Percentiles rank a stretch among this genome's conserved stretches.
Evolutionary conservation across 495 filamentous ascomycete genomes (phyloP).

Genomic region (Xylaria venustula): DNA sequence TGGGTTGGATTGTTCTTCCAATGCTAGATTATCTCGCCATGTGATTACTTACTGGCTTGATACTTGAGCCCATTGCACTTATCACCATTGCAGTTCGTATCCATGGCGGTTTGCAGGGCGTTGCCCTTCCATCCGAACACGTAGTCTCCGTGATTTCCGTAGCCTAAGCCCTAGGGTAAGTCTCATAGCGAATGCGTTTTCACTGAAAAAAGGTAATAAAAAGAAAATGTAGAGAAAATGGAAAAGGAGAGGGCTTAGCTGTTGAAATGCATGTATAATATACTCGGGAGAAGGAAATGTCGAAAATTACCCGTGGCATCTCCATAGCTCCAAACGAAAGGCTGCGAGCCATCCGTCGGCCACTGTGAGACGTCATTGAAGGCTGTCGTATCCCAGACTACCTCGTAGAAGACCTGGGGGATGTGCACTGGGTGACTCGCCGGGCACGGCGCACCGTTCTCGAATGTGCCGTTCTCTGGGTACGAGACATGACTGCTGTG

Average conservation of each 20-base stretch:
- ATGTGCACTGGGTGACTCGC: conserved; percentile 31
- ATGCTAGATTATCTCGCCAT: no score
- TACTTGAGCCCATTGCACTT: conserved; percentile 19
- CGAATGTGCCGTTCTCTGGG: conserved; percentile 29
- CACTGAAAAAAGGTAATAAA: no score
- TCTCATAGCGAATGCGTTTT: no score
- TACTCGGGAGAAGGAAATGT: no score
- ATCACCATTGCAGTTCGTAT: conserved; percentile 23
- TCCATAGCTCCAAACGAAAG: conserved; percentile 45
- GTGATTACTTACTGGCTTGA: conserved; percentile 17
- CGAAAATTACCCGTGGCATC: conserved; percentile 33
- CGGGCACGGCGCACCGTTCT: conserved; percentile 31
- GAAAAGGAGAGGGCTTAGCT: no score
- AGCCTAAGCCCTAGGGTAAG: no score
- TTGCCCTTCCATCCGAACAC: conserved; percentile 32
- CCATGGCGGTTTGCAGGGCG: conserved; percentile 27
- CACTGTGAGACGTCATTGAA: conserved; percentile 40
- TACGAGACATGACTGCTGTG: conserved; percentile 28
- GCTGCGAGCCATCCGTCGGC: conserved; percentile 42
- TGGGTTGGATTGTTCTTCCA: no score
- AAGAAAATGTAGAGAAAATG: no score
- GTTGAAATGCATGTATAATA: no score
- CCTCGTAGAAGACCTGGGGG: conserved; percentile 38
- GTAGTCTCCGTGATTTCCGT: conserved; percentile 26
- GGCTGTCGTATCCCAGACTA: conserved; percentile 37